Base-by-base conservation (phyloP, 805 yeast species). In the Metschnikowia arizonensis region DNA sequence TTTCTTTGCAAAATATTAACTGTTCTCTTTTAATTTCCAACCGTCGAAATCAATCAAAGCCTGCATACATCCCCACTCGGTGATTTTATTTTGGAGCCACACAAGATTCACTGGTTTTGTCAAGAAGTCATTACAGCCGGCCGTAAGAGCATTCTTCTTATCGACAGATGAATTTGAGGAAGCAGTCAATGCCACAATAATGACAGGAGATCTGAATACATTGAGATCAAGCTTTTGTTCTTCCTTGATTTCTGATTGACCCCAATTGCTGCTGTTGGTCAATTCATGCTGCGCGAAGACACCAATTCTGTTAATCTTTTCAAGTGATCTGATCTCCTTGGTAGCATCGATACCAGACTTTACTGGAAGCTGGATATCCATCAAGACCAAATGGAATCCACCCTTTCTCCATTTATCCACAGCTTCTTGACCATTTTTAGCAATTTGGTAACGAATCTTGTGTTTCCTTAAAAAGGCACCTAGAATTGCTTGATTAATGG, bases 41-140 rank as follows among this genome's bases (percentile, higher is more conserved):
- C 95, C 91, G 61, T 93, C 97, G 63, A 85, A 91, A 65, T 91
- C 95, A 62, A 91, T 90, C 40, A 91, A 69, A 0, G 97, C 97
- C 66, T 91, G 99, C 98, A 91, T 91, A 64, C 98, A 91, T 0
- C 99, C 98, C 98, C 98, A 93, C 64, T 91, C 97, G 0, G 89
- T 85, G 42, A 93, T 86, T 65, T 93, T 93, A 59, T 87, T 88
- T 57, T 89, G 87, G 38, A 93, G 72, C 99, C 99, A 93, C 40
- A 81, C 87, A 54, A 91, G 72, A 56, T 89, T 91, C 7, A 93
- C 98, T 0, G 99, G 99, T 55, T 93, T 93, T 8, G 97, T 93
- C 54, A 93, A 68, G 67, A 85, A 93, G 64, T 93, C 99, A 59
- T 93, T 93, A 66, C 99, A 93, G 38, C 99, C 99, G 2, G 98